Conservation (phyloP, 2,329 filamentous ascomycete species). For the Cordyceps tenuipes region DNA sequence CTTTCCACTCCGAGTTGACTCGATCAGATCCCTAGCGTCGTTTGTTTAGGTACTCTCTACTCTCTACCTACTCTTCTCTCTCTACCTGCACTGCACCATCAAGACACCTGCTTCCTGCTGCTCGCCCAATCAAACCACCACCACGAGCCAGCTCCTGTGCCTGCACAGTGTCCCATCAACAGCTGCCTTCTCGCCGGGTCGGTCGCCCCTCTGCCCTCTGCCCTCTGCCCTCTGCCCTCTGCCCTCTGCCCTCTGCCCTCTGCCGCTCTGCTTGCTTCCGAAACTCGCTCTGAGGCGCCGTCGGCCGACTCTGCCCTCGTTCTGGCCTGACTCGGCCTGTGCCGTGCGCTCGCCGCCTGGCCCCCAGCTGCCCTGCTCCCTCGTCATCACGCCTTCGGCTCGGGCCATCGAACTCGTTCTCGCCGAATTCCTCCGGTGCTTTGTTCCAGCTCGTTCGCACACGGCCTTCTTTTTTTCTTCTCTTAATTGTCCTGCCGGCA, state of each 20-base stretch:
- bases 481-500: background rate
- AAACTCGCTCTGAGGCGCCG: background rate
- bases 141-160: background rate
- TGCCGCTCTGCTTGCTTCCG: background rate
- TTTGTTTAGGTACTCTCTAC: too few relatives aligned
- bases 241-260: background rate
- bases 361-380: background rate
- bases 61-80: too few relatives aligned
- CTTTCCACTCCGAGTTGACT: background rate
- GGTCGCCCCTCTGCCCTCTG: background rate
- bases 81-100: background rate
- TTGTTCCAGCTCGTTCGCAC: background rate
- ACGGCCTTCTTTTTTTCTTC: background rate
- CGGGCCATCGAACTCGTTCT: background rate
- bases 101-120: background rate
- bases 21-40: background rate
- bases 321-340: background rate
- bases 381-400: background rate
- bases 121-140: constrained; percentile 4
- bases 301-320: background rate
- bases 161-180: background rate
- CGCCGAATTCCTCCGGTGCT: background rate
- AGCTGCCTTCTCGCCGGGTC: background rate
- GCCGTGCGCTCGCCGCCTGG: background rate
- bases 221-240: background rate